Conservation (phyloP, 2,329 filamentous ascomycete genomes). For the Pleochaeta shiraiana region DNA sequence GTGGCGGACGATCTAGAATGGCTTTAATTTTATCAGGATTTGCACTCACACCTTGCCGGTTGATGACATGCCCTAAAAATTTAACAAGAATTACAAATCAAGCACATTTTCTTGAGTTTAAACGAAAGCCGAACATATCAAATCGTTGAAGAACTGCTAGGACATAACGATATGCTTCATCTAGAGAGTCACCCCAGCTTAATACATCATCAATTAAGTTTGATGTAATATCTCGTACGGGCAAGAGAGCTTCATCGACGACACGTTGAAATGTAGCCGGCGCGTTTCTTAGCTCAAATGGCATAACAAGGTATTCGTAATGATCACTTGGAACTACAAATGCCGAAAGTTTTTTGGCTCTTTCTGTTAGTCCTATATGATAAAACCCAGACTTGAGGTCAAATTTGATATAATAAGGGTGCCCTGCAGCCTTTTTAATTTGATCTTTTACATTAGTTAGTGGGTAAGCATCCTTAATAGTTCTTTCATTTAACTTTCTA, state of each 20-base stretch:
- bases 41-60: neutral
- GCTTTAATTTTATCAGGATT: slow-evolving; percentile 1
- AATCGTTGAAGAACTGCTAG: neutral
- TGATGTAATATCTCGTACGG: slow-evolving; percentile 1
- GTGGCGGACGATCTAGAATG: neutral
- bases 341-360: neutral
- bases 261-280: neutral
- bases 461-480: neutral
- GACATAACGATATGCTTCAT: neutral
- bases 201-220: slow-evolving; percentile 3
- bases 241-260: neutral
- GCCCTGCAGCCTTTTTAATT: slow-evolving; percentile 2
- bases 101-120: slow-evolving; percentile 2
- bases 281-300: neutral
- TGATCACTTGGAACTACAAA: neutral
- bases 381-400: slow-evolving; percentile 3
- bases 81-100: neutral
- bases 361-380: slow-evolving; percentile 3
- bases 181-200: neutral
- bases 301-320: neutral
- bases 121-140: neutral
- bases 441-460: neutral
- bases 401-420: slow-evolving; percentile 1
- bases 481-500: neutral
- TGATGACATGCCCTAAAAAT: neutral